These are phyloP conservation scores for Crassisporium funariophilum DNA, from an alignment of 768 basidiomycete genomes.

Conservation along the genomic window DNA sequence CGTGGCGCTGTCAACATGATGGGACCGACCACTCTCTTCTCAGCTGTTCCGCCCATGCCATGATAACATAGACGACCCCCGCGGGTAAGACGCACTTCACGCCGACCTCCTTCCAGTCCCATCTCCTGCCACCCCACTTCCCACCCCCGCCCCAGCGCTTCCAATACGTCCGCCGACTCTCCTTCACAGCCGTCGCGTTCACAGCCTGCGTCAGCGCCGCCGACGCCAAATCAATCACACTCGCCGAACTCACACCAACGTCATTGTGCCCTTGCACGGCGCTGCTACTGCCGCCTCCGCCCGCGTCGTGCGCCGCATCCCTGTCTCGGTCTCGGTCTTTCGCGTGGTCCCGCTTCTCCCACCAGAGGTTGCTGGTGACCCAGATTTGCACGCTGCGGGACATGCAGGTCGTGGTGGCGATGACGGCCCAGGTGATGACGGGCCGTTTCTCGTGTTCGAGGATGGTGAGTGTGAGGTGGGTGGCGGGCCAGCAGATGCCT, in stretches of 20 bases:
- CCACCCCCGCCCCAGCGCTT: slow-evolving; percentile 47
- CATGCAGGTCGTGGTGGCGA: slow-evolving; percentile 86
- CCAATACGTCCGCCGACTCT: slow-evolving; percentile 28
- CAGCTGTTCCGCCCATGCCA: slow-evolving; percentile 71
- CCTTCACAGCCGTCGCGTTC: neutral
- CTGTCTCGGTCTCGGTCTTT: slow-evolving; percentile 14
- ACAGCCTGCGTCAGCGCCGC: slow-evolving; percentile 8
- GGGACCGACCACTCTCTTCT: slow-evolving; percentile 43
- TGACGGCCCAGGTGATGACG: slow-evolving; percentile 86
- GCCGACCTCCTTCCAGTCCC: slow-evolving; percentile 81
- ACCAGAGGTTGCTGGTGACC: slow-evolving; percentile 90
- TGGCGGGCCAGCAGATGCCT: slow-evolving; percentile 96
- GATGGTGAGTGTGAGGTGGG: slow-evolving; percentile 78
- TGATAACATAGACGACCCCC: slow-evolving; percentile 73
- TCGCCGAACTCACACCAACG: no score
- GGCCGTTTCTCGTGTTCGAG: slow-evolving; percentile 73
- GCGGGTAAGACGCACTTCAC: slow-evolving; percentile 74
- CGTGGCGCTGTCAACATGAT: neutral
- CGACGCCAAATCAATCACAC: neutral
- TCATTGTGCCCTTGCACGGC: no score
- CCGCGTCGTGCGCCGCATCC: no score
- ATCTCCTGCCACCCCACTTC: slow-evolving; percentile 61
- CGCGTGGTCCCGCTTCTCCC: slow-evolving; percentile 38
- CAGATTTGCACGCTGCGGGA: slow-evolving; percentile 88
- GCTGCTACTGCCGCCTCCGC: no score